Conservation (phyloP, 1,284 basidiomycete species). For the Cryptococcus jaspeensis region DNA sequence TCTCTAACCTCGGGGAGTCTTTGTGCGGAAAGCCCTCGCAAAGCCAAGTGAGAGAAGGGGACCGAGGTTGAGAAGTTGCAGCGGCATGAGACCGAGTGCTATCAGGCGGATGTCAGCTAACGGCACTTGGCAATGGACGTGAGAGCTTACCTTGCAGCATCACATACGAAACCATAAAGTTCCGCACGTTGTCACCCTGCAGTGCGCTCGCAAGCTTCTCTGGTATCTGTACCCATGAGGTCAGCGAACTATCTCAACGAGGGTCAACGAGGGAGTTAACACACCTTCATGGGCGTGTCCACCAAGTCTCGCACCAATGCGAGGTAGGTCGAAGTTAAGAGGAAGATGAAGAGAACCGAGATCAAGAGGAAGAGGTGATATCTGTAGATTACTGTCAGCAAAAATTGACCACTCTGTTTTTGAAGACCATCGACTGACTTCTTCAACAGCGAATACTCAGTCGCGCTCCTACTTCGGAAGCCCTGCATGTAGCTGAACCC, state of each 20-base stretch:
- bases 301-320: conserved; percentile 82
- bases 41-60: conserved; percentile 74
- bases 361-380: conserved; percentile 91
- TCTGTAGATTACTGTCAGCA: conserved; percentile 53
- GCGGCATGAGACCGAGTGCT: conserved; percentile 89
- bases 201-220: conserved; percentile 82
- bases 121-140: background rate
- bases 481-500: conserved; percentile 86
- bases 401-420: background rate
- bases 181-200: conserved; percentile 63
- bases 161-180: conserved; percentile 95
- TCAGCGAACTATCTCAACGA: background rate
- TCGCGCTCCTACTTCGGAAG: conserved; percentile 80
- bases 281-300: conserved; percentile 65
- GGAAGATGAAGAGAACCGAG: conserved; percentile 94
- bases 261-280: background rate
- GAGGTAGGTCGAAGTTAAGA: conserved; percentile 86
- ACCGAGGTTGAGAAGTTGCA: conserved; percentile 87
- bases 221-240: conserved; percentile 62
- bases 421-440: conserved; percentile 61
- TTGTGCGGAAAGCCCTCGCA: conserved; percentile 67
- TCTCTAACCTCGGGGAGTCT: conserved; percentile 73
- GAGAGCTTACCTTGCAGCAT: conserved; percentile 72
- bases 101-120: conserved; percentile 2
- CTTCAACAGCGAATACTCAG: conserved; percentile 88